Evolutionary conservation across 805 yeast species (phyloP), one percentile per base, ranked within the genome.

Genomic region (Komagataella pastoris): DNA sequence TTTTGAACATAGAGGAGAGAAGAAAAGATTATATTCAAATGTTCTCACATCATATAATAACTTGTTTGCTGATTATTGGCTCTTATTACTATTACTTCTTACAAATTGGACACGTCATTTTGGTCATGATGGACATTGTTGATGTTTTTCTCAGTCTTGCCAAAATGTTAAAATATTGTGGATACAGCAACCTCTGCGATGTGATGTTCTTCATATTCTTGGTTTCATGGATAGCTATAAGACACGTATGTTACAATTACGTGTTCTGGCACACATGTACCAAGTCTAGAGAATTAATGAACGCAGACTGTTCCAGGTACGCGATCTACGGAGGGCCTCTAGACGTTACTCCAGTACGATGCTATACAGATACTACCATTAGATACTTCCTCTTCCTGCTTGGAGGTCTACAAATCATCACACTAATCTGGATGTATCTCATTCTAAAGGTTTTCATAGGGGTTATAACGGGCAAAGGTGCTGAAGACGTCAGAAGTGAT

Each of bases 401-500:
- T 47, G 76, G 77, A 7, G 80, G 83, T 0, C 71, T 88, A 53
- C 96, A 89, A 62, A 59, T 77, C 4, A 66, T 89, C 44, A 77
- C 81, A 40, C 52, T 81, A 17, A 62, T 85, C 50, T 88, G 97
- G 97, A 73, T 88, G 75, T 78, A 70, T 60, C 72, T 85, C 68
- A 88, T 89, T 53, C 55, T 76, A 10, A 80, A 77, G 57, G 95
- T 88, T 23, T 88, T 86, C 8, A 63, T 73, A 52, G 81, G 76
- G 62, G 91, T 88, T 21, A 55, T 88, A 23, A 70, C 75, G 7
- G 97, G 96, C 3, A 72, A 67, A 19, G 79, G 80, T 43, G 96
- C 96, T 1, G 95, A 87, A 58, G 97, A 89, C 64, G 83, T 84
- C 36, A 79, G 97, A 66, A 83, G 91, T 62, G 96, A 87, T 58